phyloP scores from a whole-genome alignment of 2,329 filamentous ascomycete genomes.

The Metarhizium guizhouense region DNA sequence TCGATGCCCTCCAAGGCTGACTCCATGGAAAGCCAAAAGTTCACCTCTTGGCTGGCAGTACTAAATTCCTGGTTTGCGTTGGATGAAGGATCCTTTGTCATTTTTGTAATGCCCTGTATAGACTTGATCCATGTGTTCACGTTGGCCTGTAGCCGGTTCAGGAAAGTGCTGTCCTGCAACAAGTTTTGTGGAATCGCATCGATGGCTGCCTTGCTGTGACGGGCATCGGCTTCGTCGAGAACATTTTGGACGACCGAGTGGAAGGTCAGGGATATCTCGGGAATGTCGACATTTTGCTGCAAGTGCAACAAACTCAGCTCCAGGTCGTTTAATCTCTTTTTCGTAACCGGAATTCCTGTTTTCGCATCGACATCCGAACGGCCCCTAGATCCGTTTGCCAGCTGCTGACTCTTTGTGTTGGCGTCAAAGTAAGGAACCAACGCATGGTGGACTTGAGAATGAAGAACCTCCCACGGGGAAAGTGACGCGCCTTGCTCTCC shows the following conservation, averaged over 20 bases:
- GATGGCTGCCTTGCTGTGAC: constrained; percentile 59
- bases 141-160: constrained; percentile 86
- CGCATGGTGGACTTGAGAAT: constrained; percentile 84
- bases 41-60: constrained; percentile 94
- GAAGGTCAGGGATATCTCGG: constrained; percentile 77
- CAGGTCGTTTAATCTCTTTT: constrained; percentile 92
- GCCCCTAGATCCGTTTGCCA: constrained; percentile 54
- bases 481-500: constrained; percentile 63
- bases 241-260: constrained; percentile 83
- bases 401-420: constrained; percentile 75
- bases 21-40: constrained; percentile 98
- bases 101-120: constrained; percentile 91
- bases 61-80: constrained; percentile 44
- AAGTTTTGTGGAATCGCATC: constrained; percentile 68
- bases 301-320: constrained; percentile 84
- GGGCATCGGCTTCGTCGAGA: constrained; percentile 65
- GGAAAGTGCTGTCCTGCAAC: constrained; percentile 82
- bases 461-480: constrained; percentile 86
- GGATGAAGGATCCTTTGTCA: constrained; percentile 71
- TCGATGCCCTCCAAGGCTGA: constrained; percentile 87
- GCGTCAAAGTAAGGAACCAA: constrained; percentile 96
- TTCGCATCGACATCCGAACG: constrained; percentile 82
- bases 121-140: constrained; percentile 99
- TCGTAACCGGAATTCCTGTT: constrained; percentile 92
- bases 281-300: constrained; percentile 97